These are phyloP conservation scores for Verticillium dahliae DNA, from an alignment of 2,329 filamentous ascomycete species.

Conservation along the genomic window DNA sequence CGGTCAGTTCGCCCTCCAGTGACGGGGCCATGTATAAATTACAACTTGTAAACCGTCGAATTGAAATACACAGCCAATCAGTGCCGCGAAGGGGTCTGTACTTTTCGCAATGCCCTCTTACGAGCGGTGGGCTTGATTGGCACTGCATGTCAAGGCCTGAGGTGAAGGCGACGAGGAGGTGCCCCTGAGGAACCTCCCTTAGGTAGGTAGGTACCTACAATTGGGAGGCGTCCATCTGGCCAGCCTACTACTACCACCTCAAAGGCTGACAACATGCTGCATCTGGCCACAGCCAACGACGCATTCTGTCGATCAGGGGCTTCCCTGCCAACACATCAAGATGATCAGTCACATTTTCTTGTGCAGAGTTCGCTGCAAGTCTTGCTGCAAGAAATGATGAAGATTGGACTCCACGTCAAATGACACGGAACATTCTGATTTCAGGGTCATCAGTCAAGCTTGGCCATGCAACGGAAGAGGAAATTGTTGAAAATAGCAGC, in stretches of 20 bases:
- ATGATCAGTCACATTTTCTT: neutral
- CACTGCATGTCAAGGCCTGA: neutral
- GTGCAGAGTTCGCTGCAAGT: neutral
- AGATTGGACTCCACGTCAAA: neutral
- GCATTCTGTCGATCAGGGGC: neutral
- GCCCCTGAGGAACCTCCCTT: no score
- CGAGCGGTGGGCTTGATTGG: neutral
- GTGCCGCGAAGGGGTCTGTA: neutral
- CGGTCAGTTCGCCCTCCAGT: constrained; percentile 4
- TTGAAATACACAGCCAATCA: neutral
- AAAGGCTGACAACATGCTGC: neutral
- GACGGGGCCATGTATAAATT: constrained; percentile 24
- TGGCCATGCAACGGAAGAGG: neutral
- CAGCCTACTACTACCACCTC: neutral
- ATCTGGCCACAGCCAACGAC: neutral
- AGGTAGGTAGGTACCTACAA: neutral
- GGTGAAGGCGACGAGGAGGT: neutral
- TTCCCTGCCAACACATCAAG: neutral
- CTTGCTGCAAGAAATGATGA: neutral
- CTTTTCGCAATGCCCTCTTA: neutral
- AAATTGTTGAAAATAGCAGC: neutral
- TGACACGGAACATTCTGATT: no score
- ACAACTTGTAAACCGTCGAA: constrained; percentile 14
- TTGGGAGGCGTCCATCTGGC: neutral
- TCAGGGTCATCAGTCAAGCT: neutral